Conservation (phyloP, 495 filamentous ascomycete genomes). For the Tuber indicum region DNA sequence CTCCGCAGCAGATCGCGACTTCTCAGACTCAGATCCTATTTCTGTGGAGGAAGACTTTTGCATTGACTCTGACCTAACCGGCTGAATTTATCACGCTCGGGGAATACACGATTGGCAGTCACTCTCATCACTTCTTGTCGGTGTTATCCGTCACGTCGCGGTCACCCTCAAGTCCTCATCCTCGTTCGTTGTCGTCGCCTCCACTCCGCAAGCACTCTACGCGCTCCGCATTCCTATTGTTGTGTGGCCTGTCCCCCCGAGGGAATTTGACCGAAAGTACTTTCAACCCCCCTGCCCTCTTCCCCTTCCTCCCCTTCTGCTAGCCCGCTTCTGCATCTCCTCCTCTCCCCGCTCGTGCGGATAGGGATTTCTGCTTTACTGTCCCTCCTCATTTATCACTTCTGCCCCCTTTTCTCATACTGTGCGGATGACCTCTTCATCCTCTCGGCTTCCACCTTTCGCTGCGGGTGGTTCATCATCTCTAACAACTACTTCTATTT, state of each 20-base stretch:
- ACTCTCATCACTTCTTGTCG: conserved; percentile 10
- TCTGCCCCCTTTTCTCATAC: conserved; percentile 40
- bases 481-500: conserved; percentile 42
- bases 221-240: conserved; percentile 45
- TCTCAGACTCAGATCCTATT: conserved; percentile 37
- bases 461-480: conserved; percentile 43
- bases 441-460: conserved; percentile 37
- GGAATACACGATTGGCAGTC: conserved; percentile 30
- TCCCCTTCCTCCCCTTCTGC: conserved; percentile 37
- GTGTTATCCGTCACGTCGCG: conserved; percentile 10
- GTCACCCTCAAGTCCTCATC: neutral
- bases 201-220: conserved; percentile 35
- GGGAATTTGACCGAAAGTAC: conserved; percentile 45
- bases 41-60: neutral
- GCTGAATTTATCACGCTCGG: neutral
- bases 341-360: conserved; percentile 24
- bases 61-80: neutral
- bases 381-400: conserved; percentile 18
- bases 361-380: conserved; percentile 38
- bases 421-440: conserved; percentile 43
- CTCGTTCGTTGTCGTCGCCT: conserved; percentile 23
- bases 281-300: conserved; percentile 45
- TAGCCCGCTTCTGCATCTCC: conserved; percentile 11
- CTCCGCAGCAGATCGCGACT: conserved; percentile 38
- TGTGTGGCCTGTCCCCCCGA: neutral